These are phyloP conservation scores for Oryza meridionalis DNA, from an alignment of 176 grass and related monocot species.

Conservation along the genomic window DNA sequence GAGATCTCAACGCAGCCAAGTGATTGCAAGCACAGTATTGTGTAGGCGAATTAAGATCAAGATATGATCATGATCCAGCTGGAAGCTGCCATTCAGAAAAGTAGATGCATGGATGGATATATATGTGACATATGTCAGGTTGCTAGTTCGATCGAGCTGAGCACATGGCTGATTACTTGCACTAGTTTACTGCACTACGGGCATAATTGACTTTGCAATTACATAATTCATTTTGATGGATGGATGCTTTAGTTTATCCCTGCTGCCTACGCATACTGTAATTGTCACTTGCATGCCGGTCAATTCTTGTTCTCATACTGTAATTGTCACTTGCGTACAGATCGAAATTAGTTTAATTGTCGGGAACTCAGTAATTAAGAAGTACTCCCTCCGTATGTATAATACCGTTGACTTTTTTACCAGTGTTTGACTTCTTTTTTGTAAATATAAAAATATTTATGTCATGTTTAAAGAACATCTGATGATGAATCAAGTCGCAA, in stretches of 20 bases:
- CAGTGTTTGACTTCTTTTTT: too few relatives aligned
- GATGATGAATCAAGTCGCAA: too few relatives aligned
- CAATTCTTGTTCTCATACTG: not conserved
- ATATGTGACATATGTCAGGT: too few relatives aligned
- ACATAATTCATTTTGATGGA: not conserved
- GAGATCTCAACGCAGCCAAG: conserved; percentile 3
- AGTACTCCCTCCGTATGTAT: too few relatives aligned
- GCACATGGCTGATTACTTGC: not conserved
- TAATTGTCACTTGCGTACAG: not conserved
- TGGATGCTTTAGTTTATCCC: not conserved
- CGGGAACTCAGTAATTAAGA: not conserved
- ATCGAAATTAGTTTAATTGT: not conserved
- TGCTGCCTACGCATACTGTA: not conserved
- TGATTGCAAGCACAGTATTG: not conserved
- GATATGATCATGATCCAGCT: not conserved
- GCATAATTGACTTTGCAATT: not conserved
- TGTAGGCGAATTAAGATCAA: not conserved
- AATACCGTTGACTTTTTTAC: too few relatives aligned
- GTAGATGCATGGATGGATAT: conserved; percentile 18
- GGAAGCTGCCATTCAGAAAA: not conserved
- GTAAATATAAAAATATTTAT: too few relatives aligned
- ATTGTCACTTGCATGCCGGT: not conserved
- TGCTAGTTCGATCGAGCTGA: conserved; percentile 2
- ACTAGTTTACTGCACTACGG: not conserved
- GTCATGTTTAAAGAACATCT: too few relatives aligned